Conservation (phyloP, 768 basidiomycete genomes). For the Rhodotorula diobovata region DNA sequence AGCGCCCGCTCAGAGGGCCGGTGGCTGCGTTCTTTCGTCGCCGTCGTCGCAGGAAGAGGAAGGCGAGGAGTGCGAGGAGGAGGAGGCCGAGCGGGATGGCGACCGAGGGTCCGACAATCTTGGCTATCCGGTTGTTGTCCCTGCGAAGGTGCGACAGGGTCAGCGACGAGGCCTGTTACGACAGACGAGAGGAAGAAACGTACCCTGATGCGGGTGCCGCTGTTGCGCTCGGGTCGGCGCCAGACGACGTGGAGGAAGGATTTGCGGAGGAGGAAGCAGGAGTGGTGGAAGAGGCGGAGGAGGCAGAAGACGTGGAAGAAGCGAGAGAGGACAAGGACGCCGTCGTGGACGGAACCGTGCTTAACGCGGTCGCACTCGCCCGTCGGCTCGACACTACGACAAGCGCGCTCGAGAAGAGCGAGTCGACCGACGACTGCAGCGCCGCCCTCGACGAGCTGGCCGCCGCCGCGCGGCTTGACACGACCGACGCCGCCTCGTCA, state of each 20-base stretch:
- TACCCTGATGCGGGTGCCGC: background rate
- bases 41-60: slow-evolving; percentile 13
- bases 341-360: background rate
- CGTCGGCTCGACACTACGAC: slow-evolving; percentile 16
- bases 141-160: background rate
- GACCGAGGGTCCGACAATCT: slow-evolving; percentile 31
- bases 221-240: background rate
- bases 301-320: no score
- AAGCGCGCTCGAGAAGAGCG: slow-evolving; percentile 9
- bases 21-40: background rate
- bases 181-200: background rate
- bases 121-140: slow-evolving; percentile 16
- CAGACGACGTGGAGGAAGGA: background rate
- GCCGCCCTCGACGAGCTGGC: slow-evolving; percentile 12
- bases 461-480: background rate
- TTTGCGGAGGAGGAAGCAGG: background rate
- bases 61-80: slow-evolving; percentile 7
- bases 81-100: slow-evolving; percentile 28
- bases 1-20: background rate
- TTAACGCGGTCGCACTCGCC: background rate
- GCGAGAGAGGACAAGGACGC: background rate
- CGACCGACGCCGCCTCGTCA: background rate
- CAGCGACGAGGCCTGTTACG: background rate
- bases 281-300: background rate
- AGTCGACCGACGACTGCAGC: slow-evolving; percentile 4